These are phyloP conservation scores for Penicillium italicum DNA, from an alignment of 2,329 filamentous ascomycete species.

Conservation along the genomic window DNA sequence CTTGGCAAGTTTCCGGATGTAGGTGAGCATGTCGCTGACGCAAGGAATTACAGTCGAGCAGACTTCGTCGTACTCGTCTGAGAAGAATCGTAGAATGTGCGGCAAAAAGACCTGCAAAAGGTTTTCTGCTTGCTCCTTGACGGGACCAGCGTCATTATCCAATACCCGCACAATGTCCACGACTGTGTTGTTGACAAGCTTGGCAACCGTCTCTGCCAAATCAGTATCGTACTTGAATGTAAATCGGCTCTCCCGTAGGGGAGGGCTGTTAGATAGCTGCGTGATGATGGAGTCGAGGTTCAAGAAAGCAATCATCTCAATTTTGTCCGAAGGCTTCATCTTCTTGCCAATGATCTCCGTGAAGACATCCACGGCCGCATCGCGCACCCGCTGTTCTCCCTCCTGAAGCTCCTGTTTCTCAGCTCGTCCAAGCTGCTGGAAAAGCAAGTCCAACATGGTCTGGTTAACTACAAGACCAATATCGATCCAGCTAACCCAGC, in stretches of 20 bases:
- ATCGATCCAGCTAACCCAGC: slow-evolving; percentile 99
- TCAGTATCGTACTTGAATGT: slow-evolving; percentile 92
- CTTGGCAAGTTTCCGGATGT: slow-evolving; percentile 75
- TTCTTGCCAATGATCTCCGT: slow-evolving; percentile 97
- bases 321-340: slow-evolving; percentile 91
- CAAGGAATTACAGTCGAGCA: slow-evolving; percentile 94
- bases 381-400: slow-evolving; percentile 77
- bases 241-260: slow-evolving; percentile 71
- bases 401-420: slow-evolving; percentile 57
- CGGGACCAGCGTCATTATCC: slow-evolving; percentile 61
- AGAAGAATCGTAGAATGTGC: slow-evolving; percentile 87
- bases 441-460: slow-evolving; percentile 76
- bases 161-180: slow-evolving; percentile 83
- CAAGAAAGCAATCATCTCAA: slow-evolving; percentile 86
- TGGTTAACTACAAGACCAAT: slow-evolving; percentile 90
- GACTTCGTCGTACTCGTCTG: slow-evolving; percentile 96
- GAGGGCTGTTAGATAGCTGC: slow-evolving; percentile 78
- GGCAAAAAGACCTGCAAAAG: slow-evolving; percentile 77
- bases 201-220: slow-evolving; percentile 89
- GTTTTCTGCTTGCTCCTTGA: slow-evolving; percentile 71
- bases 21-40: slow-evolving; percentile 85
- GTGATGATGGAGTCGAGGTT: slow-evolving; percentile 81
- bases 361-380: slow-evolving; percentile 89
- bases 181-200: slow-evolving; percentile 86
- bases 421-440: slow-evolving; percentile 80